Evolutionary conservation across 108 stramenopile genomes (phyloP), one percentile per base, ranked within the genome.

Genomic region (Mediolabrus comicus): DNA sequence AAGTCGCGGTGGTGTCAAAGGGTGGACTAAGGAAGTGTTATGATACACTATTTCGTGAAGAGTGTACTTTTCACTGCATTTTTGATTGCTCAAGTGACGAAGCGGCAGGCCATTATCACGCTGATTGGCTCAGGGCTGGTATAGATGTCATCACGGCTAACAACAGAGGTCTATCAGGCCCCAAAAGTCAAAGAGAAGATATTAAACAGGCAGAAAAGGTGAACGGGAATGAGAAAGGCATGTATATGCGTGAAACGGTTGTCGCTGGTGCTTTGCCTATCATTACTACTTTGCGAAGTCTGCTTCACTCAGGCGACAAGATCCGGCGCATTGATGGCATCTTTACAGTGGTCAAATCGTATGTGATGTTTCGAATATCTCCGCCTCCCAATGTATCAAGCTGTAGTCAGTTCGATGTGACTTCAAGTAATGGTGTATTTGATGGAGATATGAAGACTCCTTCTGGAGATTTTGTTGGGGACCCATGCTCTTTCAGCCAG

Each of bases 241-340:
- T 90, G 10, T 96, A 93, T 69, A 62, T 92, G 38, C 80, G 77
- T 30, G 92, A 94, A 77, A 88, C 89, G 3, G 87, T 88, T 6
- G 92, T 96, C 14, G 91, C 90, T 11, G 95, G 90, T 43, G 90
- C 79, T 31, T 71, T 96, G 2, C 93, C 92, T 25, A 71, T 96
- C 13, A 76, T 92, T 51, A 80, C 74, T 32, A 93, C 93, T 26
- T 36, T 94, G 10, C 83, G 89, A 10, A 82, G 80, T 22, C 67
- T 89, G 9, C 79, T 89, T 1, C 71, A 75, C 30, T 79, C 77
- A 33, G 94, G 91, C 2, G 91, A 95, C 67, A 82, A 69, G 30
- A 87, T 93, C 52, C 76, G 84, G 9, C 74, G 86, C 28, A 68
- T 95, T 13, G 90, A 92, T 68, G 92, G 94, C 10, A 84, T 90